These are phyloP conservation scores for Aspergillus taichungensis DNA, from an alignment of 495 filamentous ascomycete species.

Conservation along the genomic window DNA sequence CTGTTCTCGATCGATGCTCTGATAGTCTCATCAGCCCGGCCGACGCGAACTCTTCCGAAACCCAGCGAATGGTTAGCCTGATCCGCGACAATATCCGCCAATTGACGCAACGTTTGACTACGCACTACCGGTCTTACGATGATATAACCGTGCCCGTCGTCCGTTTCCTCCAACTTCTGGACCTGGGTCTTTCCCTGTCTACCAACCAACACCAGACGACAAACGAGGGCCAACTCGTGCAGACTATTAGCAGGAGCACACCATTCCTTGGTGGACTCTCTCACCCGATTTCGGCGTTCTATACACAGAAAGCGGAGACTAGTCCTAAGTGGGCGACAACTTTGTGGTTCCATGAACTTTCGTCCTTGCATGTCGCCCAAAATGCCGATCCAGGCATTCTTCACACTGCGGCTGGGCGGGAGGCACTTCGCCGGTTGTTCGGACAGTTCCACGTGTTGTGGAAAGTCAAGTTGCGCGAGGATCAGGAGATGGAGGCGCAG, in stretches of 20 bases:
- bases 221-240: conserved; percentile 18
- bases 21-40: conserved; percentile 26
- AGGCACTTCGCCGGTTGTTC: conserved; percentile 42
- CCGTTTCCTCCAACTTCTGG: conserved; percentile 73
- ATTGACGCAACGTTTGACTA: conserved; percentile 54
- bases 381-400: conserved; percentile 28
- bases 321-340: conserved; percentile 35
- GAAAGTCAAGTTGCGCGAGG: conserved; percentile 61
- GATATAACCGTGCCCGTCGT: conserved; percentile 74
- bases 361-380: conserved; percentile 26
- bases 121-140: conserved; percentile 65
- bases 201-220: conserved; percentile 17
- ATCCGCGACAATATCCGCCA: conserved; percentile 64
- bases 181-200: conserved; percentile 61
- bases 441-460: conserved; percentile 67
- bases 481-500: conserved; percentile 60
- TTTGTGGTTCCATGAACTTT: conserved; percentile 37
- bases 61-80: conserved; percentile 36
- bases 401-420: conserved; percentile 16
- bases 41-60: conserved; percentile 8
- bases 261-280: conserved; percentile 54
- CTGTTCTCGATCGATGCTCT: conserved; percentile 49
- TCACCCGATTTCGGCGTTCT: conserved; percentile 15
- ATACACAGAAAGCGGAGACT: conserved; percentile 8
- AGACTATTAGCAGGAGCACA: conserved; percentile 40